phyloP scores from a whole-genome alignment of 78 protist species.

The Cavenderia fasciculata region DNA sequence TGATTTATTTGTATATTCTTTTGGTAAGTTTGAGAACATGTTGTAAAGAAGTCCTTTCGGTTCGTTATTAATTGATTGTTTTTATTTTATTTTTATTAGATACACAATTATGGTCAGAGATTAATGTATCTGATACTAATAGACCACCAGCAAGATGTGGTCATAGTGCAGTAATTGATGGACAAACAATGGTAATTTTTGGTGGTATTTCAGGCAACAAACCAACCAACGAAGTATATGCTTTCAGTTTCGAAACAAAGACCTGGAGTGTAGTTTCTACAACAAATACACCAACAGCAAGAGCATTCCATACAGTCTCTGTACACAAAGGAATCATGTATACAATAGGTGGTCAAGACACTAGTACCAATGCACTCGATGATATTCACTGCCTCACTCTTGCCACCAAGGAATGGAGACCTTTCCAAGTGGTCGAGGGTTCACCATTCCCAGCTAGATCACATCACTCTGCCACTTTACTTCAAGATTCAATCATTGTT shows the following conservation, averaged over 20 bases:
- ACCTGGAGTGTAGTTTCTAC: constrained; percentile 8
- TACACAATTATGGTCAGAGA: constrained; percentile 52
- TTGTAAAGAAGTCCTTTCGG: neutral
- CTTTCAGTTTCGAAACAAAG: constrained; percentile 56
- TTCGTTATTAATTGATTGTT: neutral
- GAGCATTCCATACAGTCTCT: constrained; percentile 53
- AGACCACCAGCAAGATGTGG: constrained; percentile 66
- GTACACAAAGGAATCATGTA: constrained; percentile 55
- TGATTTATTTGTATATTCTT: constrained; percentile 38
- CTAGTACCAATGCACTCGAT: neutral
- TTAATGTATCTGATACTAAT: constrained; percentile 33
- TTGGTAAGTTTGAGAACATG: constrained; percentile 6
- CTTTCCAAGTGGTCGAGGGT: neutral
- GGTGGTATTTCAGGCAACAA: constrained; percentile 47
- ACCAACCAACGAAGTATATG: constrained; percentile 35
- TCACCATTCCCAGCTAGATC: constrained; percentile 28
- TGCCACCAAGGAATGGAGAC: constrained; percentile 40
- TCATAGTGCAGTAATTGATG: constrained; percentile 60
- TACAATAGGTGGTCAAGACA: constrained; percentile 62
- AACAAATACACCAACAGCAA: constrained; percentile 20
- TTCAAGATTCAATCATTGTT: constrained; percentile 52
- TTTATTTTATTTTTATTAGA: neutral
- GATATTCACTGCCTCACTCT: constrained; percentile 2
- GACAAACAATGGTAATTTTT: constrained; percentile 39
- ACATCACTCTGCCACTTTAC: constrained; percentile 44